A percentile compares a stretch with the other conserved stretches of the same genome.
Evolutionary conservation across 2,329 filamentous ascomycete species (phyloP).

Genomic region (Orbilia oligospora): DNA sequence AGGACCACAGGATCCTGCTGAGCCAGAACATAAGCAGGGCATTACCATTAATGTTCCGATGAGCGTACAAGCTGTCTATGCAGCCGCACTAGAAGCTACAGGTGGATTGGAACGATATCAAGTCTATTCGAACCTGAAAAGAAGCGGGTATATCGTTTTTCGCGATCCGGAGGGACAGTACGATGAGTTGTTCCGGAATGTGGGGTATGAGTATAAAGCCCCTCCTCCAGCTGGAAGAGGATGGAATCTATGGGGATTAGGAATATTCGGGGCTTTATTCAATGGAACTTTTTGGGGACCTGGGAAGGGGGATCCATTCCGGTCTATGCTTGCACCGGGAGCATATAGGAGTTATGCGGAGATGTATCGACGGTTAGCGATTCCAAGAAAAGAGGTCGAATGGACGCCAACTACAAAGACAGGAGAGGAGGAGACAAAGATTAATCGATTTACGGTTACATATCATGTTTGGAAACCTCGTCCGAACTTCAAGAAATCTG

Average conservation of each 20-base stretch:
- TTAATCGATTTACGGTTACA: slow-evolving; percentile 75
- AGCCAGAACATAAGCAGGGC: slow-evolving; percentile 67
- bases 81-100: slow-evolving; percentile 67
- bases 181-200: slow-evolving; percentile 63
- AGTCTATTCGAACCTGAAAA: slow-evolving; percentile 87
- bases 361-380: slow-evolving; percentile 45
- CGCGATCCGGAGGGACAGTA: slow-evolving; percentile 40
- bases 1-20: slow-evolving; percentile 67
- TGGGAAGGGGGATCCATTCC: slow-evolving; percentile 33
- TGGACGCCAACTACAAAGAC: slow-evolving; percentile 66
- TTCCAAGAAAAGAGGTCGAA: slow-evolving; percentile 61
- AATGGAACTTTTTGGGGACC: slow-evolving; percentile 13
- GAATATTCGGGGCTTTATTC: slow-evolving; percentile 50
- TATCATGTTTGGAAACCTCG: slow-evolving; percentile 87
- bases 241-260: slow-evolving; percentile 51
- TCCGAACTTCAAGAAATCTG: slow-evolving; percentile 81
- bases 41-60: slow-evolving; percentile 75
- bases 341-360: slow-evolving; percentile 45
- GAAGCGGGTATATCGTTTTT: slow-evolving; percentile 82
- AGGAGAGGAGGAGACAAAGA: slow-evolving; percentile 66
- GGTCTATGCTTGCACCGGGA: slow-evolving; percentile 32
- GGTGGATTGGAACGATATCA: slow-evolving; percentile 82
- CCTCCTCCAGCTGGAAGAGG: neutral
- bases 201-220: slow-evolving; percentile 59
- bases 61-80: slow-evolving; percentile 91